Percentiles rank a stretch among this genome's conserved stretches.
These are phyloP conservation scores for Glycine latifolia DNA, from an alignment of 306 rosid genomes.

Conservation along the genomic window DNA sequence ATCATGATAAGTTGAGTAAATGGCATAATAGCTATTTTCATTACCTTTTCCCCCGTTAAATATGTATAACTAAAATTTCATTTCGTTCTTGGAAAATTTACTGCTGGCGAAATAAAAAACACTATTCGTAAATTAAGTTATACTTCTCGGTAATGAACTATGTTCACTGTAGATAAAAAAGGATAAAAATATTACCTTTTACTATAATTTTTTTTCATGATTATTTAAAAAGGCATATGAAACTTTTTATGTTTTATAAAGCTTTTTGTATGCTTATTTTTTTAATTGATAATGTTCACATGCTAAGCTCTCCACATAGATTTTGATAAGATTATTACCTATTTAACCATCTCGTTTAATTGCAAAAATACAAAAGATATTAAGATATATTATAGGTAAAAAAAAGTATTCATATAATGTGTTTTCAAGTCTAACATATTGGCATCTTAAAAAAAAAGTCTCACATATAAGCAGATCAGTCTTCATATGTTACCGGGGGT, in stretches of 20 bases:
- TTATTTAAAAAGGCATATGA: not conserved
- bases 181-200: not conserved
- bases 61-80: not conserved
- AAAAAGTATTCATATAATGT: no score
- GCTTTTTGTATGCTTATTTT: no score
- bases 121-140: not conserved
- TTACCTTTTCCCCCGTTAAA: not conserved
- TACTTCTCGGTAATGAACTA: not conserved
- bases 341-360: no score
- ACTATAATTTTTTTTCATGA: not conserved
- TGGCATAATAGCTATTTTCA: not conserved
- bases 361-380: no score
- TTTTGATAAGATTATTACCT: no score
- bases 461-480: no score
- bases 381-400: no score
- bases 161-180: not conserved
- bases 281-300: no score
- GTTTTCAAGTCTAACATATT: no score
- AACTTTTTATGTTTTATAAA: not conserved
- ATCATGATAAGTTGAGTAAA: not conserved
- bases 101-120: not conserved
- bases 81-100: not conserved
- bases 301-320: no score
- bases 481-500: no score
- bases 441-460: no score